Evolutionary conservation across 108 stramenopile genomes (phyloP).

Genomic region (Pseudonitzschia pungens): DNA sequence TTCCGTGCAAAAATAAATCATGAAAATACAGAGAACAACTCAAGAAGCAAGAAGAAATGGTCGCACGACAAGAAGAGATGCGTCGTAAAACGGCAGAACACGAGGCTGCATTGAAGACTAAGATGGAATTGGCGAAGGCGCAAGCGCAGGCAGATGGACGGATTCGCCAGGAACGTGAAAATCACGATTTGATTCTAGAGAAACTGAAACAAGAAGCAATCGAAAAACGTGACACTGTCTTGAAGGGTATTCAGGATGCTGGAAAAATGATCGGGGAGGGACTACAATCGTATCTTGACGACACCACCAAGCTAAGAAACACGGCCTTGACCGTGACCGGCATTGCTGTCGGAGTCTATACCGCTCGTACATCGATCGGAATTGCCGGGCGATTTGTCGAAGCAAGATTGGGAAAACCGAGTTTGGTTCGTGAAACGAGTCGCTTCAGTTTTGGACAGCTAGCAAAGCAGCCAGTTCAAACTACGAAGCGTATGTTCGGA

Average conservation of each 20-base stretch:
- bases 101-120: constrained; percentile 91
- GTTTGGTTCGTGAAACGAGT: constrained; percentile 96
- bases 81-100: constrained; percentile 96
- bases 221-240: constrained; percentile 89
- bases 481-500: constrained; percentile 64
- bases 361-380: constrained; percentile 86
- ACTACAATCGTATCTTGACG: constrained; percentile 75
- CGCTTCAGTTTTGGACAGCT: constrained; percentile 68
- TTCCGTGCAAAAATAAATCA: not conserved
- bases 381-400: constrained; percentile 94
- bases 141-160: constrained; percentile 94
- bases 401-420: constrained; percentile 93
- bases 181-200: constrained; percentile 94
- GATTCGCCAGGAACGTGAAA: constrained; percentile 93
- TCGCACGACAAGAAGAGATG: constrained; percentile 93
- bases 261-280: constrained; percentile 89
- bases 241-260: constrained; percentile 91
- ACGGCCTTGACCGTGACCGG: constrained; percentile 91
- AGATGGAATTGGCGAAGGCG: constrained; percentile 88
- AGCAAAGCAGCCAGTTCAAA: constrained; percentile 52
- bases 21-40: constrained; percentile 75
- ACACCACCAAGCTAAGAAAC: constrained; percentile 90
- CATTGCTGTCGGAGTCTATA: constrained; percentile 91
- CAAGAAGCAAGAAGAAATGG: constrained; percentile 96
- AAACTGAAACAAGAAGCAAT: constrained; percentile 83